Evolutionary conservation across 2,329 filamentous ascomycete genomes (phyloP), one percentile per base, ranked within the genome.

Genomic region (Penicillium corylophilum): DNA sequence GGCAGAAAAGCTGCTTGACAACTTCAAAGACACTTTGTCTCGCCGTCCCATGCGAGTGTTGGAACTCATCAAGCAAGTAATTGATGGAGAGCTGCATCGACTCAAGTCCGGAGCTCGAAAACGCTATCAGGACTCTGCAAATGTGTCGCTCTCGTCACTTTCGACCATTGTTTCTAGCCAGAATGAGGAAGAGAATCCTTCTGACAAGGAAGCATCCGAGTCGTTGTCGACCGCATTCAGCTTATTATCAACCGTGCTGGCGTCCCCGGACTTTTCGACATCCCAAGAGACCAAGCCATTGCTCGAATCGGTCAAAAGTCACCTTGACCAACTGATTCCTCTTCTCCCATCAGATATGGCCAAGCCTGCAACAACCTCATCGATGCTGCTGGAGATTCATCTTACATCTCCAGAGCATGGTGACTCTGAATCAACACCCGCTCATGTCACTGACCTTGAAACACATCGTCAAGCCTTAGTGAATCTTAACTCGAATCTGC

Each of bases 311-410:
- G 63, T 74, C 41, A 74, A 74, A 51, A 49, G 54, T n/a, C 62
- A 63, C 22, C 46, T 75, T 42, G 72, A 73, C 48, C 51, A 62
- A n/a, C 59, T 75, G 10, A 60, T 71, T 12, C 66, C 69, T 12
- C 48, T 60, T 31, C 63, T 75, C 8, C 67, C 71, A 12, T 23
- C 57, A 4, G 54, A 59, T 8, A 62, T 75, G 7, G 63, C 67
- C 10, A 73, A 71, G 47, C 60, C 72, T 45, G 72, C 67, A 44
- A 73, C 67, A 5, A 75, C 73, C 0, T 63, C 71, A 5, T 72
- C 72, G 2, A 73, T 75, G 69, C 66, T 76, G 7, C 51, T 75
- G 7, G 73, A 76, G 44, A 73, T 76, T 28, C 70, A 73, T 6
- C 58, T 75, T 24, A 59, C 63, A 5, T 59, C 63, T 2, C 62